A percentile compares a stretch with the other conserved stretches of the same genome.
Evolutionary conservation across 2,329 filamentous ascomycete species (phyloP).

Genomic region (Scedosporium aurantiacum): DNA sequence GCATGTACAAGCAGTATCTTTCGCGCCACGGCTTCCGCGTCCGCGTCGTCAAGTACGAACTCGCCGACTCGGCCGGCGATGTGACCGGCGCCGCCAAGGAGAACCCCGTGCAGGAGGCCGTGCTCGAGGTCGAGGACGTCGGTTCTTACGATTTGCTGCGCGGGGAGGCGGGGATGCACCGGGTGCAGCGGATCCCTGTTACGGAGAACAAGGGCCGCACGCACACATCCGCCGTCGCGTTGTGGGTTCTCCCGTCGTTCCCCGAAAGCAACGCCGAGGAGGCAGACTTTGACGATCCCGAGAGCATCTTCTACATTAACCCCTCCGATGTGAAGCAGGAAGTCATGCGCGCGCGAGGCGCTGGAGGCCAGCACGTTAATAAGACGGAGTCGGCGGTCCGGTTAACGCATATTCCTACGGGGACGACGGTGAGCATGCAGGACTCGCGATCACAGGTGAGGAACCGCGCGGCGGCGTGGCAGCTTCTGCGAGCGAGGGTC

Average conservation of each 20-base stretch:
- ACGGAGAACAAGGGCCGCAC: conserved; percentile 87
- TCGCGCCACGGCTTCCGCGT: conserved; percentile 53
- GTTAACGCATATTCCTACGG: conserved; percentile 80
- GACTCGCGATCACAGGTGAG: conserved; percentile 82
- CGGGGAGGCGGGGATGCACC: conserved; percentile 85
- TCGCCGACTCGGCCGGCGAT: conserved; percentile 49
- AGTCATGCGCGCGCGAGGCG: conserved; percentile 83
- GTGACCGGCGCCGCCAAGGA: conserved; percentile 46
- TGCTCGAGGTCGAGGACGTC: conserved; percentile 67
- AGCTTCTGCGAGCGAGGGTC: conserved; percentile 67
- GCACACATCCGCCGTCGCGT: conserved; percentile 84
- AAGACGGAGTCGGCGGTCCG: conserved; percentile 94
- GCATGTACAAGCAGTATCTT: conserved; percentile 83
- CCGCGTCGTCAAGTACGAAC: conserved; percentile 69
- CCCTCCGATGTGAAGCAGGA: conserved; percentile 72
- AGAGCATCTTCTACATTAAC: conserved; percentile 84
- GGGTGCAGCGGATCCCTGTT: conserved; percentile 84
- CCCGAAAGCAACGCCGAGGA: conserved; percentile 43
- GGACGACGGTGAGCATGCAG: conserved; percentile 81
- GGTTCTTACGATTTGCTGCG: conserved; percentile 75
- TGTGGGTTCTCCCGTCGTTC: conserved; percentile 84
- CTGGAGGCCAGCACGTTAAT: conserved; percentile 96
- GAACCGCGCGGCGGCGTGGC: conserved; percentile 83
- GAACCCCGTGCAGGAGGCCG: conserved; percentile 68
- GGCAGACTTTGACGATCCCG: conserved; percentile 65